Conservation (phyloP, 768 basidiomycete species). For the Obba rivulosa region DNA sequence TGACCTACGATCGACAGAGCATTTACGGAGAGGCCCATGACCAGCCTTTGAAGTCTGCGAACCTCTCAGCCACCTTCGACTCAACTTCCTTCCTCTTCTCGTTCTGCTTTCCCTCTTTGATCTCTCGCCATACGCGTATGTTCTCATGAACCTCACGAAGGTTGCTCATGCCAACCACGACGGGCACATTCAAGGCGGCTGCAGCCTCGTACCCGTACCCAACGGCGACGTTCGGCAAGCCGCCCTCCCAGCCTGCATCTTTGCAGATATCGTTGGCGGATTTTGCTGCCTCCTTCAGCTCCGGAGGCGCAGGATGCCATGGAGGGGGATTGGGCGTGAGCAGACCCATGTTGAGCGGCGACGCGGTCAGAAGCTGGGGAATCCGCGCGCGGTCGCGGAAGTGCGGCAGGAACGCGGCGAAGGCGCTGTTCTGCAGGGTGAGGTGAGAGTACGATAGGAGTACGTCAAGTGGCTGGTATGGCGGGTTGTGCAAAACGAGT, state of each 20-base stretch:
- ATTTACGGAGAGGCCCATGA: constrained; percentile 67
- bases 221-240: constrained; percentile 62
- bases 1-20: neutral
- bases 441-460: constrained; percentile 81
- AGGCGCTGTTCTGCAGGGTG: constrained; percentile 64
- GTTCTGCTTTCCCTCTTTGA: constrained; percentile 34
- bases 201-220: constrained; percentile 61
- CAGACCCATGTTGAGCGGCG: constrained; percentile 82
- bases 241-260: constrained; percentile 35
- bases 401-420: constrained; percentile 48
- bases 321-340: constrained; percentile 50
- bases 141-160: constrained; percentile 71
- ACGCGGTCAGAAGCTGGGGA: constrained; percentile 66
- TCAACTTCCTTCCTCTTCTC: constrained; percentile 40
- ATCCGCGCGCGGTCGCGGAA: constrained; percentile 62
- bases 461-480: constrained; percentile 69
- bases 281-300: constrained; percentile 38
- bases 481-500: constrained; percentile 60
- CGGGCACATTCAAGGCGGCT: constrained; percentile 43
- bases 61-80: constrained; percentile 35
- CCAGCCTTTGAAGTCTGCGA: constrained; percentile 30
- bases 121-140: constrained; percentile 60
- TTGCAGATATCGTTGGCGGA: constrained; percentile 27
- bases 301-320: constrained; percentile 76
- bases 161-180: constrained; percentile 70